Percentiles rank a stretch among this genome's conserved stretches.
Conservation (phyloP, 495 filamentous ascomycete genomes). For the Podospora conica region DNA sequence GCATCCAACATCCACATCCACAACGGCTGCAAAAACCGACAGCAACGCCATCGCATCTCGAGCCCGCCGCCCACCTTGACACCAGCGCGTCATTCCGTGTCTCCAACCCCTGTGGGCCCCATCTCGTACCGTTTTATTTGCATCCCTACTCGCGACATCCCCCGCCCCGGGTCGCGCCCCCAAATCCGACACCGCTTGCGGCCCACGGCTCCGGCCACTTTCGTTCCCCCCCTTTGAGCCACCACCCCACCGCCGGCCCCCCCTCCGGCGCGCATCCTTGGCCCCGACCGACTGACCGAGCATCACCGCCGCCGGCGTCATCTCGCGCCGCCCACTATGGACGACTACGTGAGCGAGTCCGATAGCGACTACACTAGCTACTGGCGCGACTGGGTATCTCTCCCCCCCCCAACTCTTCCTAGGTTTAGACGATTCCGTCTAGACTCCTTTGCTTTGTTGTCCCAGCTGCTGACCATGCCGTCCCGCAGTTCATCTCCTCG, state of each 20-base stretch:
- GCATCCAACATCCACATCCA: slow-evolving; percentile 1
- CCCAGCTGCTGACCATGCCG: slow-evolving; percentile 15
- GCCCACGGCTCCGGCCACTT: neutral
- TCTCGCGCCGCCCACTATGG: slow-evolving; percentile 49
- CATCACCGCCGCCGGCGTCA: neutral
- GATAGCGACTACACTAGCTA: slow-evolving; percentile 99
- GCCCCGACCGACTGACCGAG: neutral
- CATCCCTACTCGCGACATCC: neutral
- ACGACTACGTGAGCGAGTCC: slow-evolving; percentile 94
- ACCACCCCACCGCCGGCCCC: neutral
- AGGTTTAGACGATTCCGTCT: neutral
- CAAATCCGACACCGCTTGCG: neutral
- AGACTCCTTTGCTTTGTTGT: neutral
- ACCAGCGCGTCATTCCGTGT: neutral
- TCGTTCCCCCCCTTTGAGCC: neutral
- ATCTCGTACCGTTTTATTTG: neutral
- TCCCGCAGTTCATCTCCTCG: slow-evolving; percentile 85
- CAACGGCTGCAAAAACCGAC: slow-evolving; percentile 1
- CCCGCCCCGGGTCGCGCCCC: neutral
- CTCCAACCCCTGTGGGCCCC: neutral
- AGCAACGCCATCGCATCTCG: neutral
- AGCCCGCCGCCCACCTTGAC: neutral
- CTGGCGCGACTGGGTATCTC: slow-evolving; percentile 96
- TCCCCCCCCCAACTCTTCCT: slow-evolving; percentile 6
- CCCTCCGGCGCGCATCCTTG: neutral